Base-by-base conservation (phyloP, 2,329 filamentous ascomycete genomes). In the Teratosphaeria zuluensis region DNA sequence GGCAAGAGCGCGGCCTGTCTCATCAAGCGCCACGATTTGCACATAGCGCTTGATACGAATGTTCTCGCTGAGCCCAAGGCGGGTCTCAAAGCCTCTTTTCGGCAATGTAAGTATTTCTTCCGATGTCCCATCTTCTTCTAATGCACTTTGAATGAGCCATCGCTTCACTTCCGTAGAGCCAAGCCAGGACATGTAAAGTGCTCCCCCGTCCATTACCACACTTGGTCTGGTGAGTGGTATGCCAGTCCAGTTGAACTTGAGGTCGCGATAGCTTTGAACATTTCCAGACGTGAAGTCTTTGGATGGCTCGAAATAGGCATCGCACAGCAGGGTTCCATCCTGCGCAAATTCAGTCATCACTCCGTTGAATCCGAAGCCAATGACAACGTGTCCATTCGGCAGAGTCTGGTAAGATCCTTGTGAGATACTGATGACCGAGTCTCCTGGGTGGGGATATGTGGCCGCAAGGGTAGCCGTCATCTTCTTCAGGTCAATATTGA, bases 381-480 rank as follows among this genome's bases (percentile, higher is more conserved):
- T 75, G 14, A 85, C 66, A 4, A 79, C 76, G 59, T 83, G 79
- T 48, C 77, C 77, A 56, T 78, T 78, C 0, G 77, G 75, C 0
- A 84, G 74, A 1, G 80, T 67, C 61, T 85, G 82, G 9, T 79
- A 78, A 53, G 74, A 78, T 2, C 78, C 78, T 61, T 81, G 78
- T 0, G 79, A 80, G 24, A 74, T 76, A 46, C 77, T 75, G 0
- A 76, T 69, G 19, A 82, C 72, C 9, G 42, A 21, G 4, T 64
- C 62, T 19, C 58, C 57, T 1, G 67, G 58, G 51, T 69, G 62
- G 21, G 58, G 55, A 62, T 68, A 70, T 3, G 62, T 59, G 33
- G 64, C 57, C 19, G 64, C 63, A n/a, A 73, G 61, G 8, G 59
- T 63, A 14, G 65, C 69, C 16, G 68, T 69, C 59, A 67, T 68